A percentile compares a stretch with the other conserved stretches of the same genome.
phyloP scores from a whole-genome alignment of 306 rosid genomes.

The Pyrus betulifolia region DNA sequence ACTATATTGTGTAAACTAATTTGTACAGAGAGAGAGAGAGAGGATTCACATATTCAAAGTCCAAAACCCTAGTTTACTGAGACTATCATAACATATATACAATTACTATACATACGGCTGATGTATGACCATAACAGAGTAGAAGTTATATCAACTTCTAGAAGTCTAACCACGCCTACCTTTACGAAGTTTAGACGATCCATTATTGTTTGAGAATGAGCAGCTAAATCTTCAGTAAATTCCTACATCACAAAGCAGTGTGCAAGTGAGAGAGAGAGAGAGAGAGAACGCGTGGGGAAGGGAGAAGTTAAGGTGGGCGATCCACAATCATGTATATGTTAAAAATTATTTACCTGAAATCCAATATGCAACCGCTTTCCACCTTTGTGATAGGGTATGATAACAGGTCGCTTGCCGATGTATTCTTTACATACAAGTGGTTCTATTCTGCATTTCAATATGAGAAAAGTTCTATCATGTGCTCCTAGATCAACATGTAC shows the following conservation, averaged over 20 bases:
- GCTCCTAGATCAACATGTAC: neutral
- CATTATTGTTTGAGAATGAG: slow-evolving; percentile 67
- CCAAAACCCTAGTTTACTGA: neutral
- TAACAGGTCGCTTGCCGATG: slow-evolving; percentile 62
- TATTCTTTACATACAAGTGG: slow-evolving; percentile 94
- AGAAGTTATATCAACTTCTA: neutral
- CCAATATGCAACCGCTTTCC: slow-evolving; percentile 95
- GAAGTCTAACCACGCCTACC: slow-evolving; percentile 39
- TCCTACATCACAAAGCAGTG: slow-evolving; percentile 42
- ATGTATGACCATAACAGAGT: neutral
- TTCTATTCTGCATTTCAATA: slow-evolving; percentile 56
- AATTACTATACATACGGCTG: neutral
- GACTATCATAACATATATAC: neutral
- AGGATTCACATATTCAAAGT: neutral
- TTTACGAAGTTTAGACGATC: slow-evolving; percentile 53
- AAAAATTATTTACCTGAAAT: slow-evolving; percentile 54
- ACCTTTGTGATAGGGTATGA: slow-evolving; percentile 90
- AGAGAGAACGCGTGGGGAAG: neutral
- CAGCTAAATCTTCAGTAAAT: slow-evolving; percentile 77
- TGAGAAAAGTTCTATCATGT: slow-evolving; percentile 10
- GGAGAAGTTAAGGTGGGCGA: neutral
- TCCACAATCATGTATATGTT: neutral
- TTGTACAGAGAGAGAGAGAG: neutral
- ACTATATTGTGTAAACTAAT: neutral
- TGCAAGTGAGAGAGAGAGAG: neutral